Evolutionary conservation across 768 basidiomycete species (phyloP), one percentile per base, ranked within the genome.

Genomic region (Kondoa subrosea): DNA sequence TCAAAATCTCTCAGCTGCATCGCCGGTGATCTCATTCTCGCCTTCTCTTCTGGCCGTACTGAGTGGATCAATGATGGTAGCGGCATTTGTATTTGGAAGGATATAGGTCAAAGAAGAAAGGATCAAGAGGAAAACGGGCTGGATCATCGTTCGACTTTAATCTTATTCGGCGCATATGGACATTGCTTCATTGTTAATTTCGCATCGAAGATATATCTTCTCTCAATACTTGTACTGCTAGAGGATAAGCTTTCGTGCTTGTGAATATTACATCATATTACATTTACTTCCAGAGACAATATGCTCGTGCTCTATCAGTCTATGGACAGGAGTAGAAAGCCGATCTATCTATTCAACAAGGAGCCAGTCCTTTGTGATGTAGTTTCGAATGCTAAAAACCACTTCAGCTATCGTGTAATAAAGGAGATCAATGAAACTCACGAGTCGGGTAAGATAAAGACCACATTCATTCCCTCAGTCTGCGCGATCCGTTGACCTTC

Each of bases 371-470:
- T 71, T 67, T 0, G 21, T 1, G 25, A 57, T 15, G 12, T 2
- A 63, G 31, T 27, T n/a, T n/a, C n/a, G n/a, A n/a, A n/a, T n/a
- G n/a, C n/a, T n/a, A n/a, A n/a, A n/a, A n/a, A n/a, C n/a, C n/a
- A n/a, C n/a, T n/a, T n/a, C n/a, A n/a, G n/a, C n/a, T 1, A 65
- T 32, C 26, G 62, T 33, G 31, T 65, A 31, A 15, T 21, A 1
- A 34, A 25, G 30, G 21, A 67, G 31, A 57, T 25, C 30, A 14
- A 12, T 16, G n/a, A n/a, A 0, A 79, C 87, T 77, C 73, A 89
- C 89, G 89, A 91, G 74, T 99, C 95, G 40, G 95, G 84, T 8
- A 95, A 79, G 31, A 99, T 72, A 0, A 96, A 81, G 0, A 99
- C 89, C 4, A 95, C 89, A 74, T 97, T 99, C 77, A 81, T 80